Conservation (phyloP, 2,329 filamentous ascomycete species). For the Paraphaeosphaeria minitans region DNA sequence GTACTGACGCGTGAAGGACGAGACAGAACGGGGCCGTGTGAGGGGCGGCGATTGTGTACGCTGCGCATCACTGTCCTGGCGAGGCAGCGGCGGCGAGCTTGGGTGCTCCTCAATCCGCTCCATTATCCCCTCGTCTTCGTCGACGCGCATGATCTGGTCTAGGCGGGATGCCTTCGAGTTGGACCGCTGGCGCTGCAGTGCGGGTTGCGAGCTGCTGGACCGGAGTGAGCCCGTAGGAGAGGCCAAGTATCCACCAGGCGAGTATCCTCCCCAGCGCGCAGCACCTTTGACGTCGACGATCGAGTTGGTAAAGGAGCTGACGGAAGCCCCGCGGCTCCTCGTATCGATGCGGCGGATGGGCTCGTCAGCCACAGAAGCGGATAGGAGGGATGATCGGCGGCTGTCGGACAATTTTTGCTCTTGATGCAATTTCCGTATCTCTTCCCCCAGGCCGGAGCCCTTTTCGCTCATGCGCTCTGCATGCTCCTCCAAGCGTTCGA, state of each 20-base stretch:
- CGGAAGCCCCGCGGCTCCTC: slow-evolving; percentile 49
- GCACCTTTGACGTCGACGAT: slow-evolving; percentile 72
- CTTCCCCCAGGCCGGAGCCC: slow-evolving; percentile 75
- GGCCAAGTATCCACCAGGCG: slow-evolving; percentile 69
- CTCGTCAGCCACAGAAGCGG: slow-evolving; percentile 45
- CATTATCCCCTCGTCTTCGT: slow-evolving; percentile 26
- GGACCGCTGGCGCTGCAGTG: slow-evolving; percentile 45
- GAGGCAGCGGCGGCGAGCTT: slow-evolving; percentile 21
- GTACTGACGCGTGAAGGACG: slow-evolving; percentile 45
- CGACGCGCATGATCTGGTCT: slow-evolving; percentile 49
- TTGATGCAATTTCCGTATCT: slow-evolving; percentile 73
- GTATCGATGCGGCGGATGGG: slow-evolving; percentile 29
- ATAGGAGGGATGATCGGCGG: slow-evolving; percentile 66
- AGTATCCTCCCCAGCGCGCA: slow-evolving; percentile 72
- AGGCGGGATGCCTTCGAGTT: slow-evolving; percentile 49
- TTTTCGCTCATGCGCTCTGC: slow-evolving; percentile 76
- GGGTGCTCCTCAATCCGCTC: slow-evolving; percentile 16
- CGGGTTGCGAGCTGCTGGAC: slow-evolving; percentile 53
- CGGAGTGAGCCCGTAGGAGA: slow-evolving; percentile 67
- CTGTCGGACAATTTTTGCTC: slow-evolving; percentile 74
- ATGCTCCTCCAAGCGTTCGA: slow-evolving; percentile 75
- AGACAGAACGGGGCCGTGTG: slow-evolving; percentile 35
- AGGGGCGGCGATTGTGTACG: slow-evolving; percentile 26
- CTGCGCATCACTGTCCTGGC: slow-evolving; percentile 14
- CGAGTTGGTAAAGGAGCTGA: slow-evolving; percentile 58